These are phyloP conservation scores for Mortierella hygrophila DNA, from an alignment of 192 early-diverging fungal species.

Conservation along the genomic window DNA sequence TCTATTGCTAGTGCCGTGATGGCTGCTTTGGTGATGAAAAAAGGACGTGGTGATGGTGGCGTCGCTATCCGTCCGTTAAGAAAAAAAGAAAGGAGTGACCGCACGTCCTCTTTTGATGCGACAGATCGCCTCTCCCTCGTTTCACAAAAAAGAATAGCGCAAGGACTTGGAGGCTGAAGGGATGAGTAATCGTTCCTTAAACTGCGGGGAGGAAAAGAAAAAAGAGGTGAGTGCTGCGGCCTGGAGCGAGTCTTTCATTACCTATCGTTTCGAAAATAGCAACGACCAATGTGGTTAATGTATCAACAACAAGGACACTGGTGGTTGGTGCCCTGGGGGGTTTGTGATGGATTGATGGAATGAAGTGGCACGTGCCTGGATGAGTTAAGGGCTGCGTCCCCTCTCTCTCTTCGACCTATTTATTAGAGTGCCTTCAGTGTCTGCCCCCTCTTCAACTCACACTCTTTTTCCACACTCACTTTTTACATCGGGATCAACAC, in stretches of 20 bases:
- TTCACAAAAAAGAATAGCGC: neutral
- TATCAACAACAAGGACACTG: no score
- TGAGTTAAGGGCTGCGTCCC: neutral
- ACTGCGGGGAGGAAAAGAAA: neutral
- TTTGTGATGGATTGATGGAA: neutral
- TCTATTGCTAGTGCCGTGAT: no score
- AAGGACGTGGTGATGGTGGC: no score
- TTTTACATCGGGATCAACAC: slow-evolving; percentile 6
- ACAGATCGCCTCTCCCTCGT: neutral
- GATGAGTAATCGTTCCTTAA: neutral
- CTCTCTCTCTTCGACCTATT: no score
- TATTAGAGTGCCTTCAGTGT: neutral
- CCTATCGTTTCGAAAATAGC: no score
- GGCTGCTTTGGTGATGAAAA: no score
- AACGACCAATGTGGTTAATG: no score
- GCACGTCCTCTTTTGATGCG: neutral
- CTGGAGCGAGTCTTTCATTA: neutral
- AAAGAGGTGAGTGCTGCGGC: neutral
- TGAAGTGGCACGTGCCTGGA: neutral
- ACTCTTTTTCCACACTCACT: neutral
- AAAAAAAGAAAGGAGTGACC: neutral
- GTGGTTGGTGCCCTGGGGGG: neutral
- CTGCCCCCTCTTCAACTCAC: neutral
- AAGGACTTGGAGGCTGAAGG: neutral
- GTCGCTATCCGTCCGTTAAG: no score